A percentile compares a stretch with the other conserved stretches of the same genome.
Conservation (phyloP, 768 basidiomycete species). For the Neoboletus subvelutipes region DNA sequence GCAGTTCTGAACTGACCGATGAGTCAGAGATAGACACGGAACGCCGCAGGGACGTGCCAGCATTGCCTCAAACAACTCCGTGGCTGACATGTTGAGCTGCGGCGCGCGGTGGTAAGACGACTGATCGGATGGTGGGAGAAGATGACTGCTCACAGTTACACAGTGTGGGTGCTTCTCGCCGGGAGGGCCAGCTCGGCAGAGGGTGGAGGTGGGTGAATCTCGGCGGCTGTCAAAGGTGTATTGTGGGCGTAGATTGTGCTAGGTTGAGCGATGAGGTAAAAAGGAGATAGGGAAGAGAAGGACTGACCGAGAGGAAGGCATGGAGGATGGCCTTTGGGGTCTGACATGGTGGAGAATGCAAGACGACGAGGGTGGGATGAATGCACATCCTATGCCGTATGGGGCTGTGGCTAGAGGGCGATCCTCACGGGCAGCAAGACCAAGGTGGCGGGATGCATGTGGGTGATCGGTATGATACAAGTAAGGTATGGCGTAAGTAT, state of each 20-base stretch:
- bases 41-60: slow-evolving; percentile 44
- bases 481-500: slow-evolving; percentile 23
- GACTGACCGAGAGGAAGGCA: slow-evolving; percentile 44
- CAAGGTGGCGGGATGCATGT: slow-evolving; percentile 11
- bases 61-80: slow-evolving; percentile 66
- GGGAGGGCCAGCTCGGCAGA: slow-evolving; percentile 50
- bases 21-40: slow-evolving; percentile 5
- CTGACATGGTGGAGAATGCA: slow-evolving; percentile 21
- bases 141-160: slow-evolving; percentile 46
- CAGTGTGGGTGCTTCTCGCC: slow-evolving; percentile 46
- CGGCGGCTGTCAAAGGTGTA: slow-evolving; percentile 67
- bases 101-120: slow-evolving; percentile 17
- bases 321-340: slow-evolving; percentile 32
- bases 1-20: slow-evolving; percentile 42
- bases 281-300: not conserved
- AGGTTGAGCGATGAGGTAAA: not conserved
- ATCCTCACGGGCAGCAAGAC: slow-evolving; percentile 2
- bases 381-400: slow-evolving; percentile 23
- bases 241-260: slow-evolving; percentile 38
- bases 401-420: slow-evolving; percentile 11
- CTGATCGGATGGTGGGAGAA: slow-evolving; percentile 2
- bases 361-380: not conserved
- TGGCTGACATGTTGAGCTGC: slow-evolving; percentile 64
- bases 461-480: slow-evolving; percentile 26
- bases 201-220: slow-evolving; percentile 53